phyloP scores from a whole-genome alignment of 73 alveolate genomes.

The Tetrahymena borealis region DNA sequence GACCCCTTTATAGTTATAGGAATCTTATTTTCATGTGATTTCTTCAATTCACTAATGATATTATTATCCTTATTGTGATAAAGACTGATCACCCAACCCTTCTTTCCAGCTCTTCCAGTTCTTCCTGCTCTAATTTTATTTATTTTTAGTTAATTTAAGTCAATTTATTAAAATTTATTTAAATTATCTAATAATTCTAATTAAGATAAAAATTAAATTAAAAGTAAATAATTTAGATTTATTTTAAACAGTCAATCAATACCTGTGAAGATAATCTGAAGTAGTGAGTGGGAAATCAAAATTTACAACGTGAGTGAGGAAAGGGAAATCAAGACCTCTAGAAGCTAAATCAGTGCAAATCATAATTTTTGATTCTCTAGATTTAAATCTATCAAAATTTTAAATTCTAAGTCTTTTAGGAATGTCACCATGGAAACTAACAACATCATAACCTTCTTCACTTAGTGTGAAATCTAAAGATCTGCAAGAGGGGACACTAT shows the following conservation, averaged over 20 bases:
- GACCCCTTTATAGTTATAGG: conserved; percentile 39
- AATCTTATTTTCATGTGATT: conserved; percentile 36
- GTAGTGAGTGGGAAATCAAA: conserved; percentile 76
- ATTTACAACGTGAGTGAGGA: conserved; percentile 62
- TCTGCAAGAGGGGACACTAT: conserved; percentile 74
- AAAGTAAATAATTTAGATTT: neutral
- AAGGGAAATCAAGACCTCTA: conserved; percentile 86
- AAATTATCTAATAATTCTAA: neutral
- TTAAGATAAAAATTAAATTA: neutral
- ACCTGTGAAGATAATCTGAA: conserved; percentile 69
- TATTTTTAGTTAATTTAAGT: too few relatives aligned
- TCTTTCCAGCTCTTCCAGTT: conserved; percentile 96
- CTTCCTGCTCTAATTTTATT: conserved; percentile 78
- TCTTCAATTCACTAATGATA: conserved; percentile 39
- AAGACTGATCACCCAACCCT: conserved; percentile 76
- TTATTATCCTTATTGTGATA: conserved; percentile 47
- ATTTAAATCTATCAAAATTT: conserved; percentile 63
- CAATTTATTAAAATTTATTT: neutral
- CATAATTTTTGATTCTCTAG: conserved; percentile 61
- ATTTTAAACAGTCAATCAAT: conserved; percentile 5
- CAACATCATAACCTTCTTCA: conserved; percentile 53
- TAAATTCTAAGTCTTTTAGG: conserved; percentile 68
- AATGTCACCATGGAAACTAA: conserved; percentile 84
- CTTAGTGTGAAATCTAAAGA: conserved; percentile 62
- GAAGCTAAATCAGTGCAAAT: conserved; percentile 93